Evolutionary conservation across 1,284 basidiomycete genomes (phyloP).

Genomic region (Boletus smithii): DNA sequence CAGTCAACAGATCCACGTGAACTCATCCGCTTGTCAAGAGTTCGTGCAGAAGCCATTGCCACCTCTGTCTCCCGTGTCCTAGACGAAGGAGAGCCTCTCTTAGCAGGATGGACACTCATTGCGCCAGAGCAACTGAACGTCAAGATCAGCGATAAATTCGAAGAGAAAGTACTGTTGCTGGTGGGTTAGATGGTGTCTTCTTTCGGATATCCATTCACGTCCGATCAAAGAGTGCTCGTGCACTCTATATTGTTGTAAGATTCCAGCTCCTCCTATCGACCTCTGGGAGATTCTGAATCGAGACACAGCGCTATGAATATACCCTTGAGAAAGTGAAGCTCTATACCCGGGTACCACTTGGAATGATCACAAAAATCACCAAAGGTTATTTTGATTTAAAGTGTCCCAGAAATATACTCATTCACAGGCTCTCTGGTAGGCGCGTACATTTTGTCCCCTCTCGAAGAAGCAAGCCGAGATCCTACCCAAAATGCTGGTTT

Average conservation of each 20-base stretch:
- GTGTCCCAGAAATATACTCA: background rate
- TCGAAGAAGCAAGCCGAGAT: slow-evolving; percentile 88
- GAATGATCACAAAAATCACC: slow-evolving; percentile 77
- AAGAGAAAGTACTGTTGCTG: slow-evolving; percentile 90
- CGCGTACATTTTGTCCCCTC: slow-evolving; percentile 85
- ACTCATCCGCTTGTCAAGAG: slow-evolving; percentile 80
- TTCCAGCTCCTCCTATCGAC: background rate
- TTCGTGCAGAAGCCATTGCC: slow-evolving; percentile 87
- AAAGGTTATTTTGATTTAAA: slow-evolving; percentile 55
- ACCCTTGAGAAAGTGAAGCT: slow-evolving; percentile 85
- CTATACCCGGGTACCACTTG: slow-evolving; percentile 85
- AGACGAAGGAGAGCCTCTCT: slow-evolving; percentile 72
- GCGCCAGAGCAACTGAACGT: slow-evolving; percentile 76
- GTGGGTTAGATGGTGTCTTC: slow-evolving; percentile 45
- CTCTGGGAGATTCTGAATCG: slow-evolving; percentile 8
- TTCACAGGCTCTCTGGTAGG: slow-evolving; percentile 44
- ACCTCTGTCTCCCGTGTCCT: slow-evolving; percentile 80
- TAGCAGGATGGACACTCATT: slow-evolving; percentile 91
- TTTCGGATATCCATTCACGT: slow-evolving; percentile 3
- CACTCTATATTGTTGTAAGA: slow-evolving; percentile 66
- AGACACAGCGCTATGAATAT: slow-evolving; percentile 79
- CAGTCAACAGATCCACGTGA: slow-evolving; percentile 88
- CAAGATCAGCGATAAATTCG: slow-evolving; percentile 73
- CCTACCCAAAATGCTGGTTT: slow-evolving; percentile 86
- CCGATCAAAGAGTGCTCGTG: slow-evolving; percentile 51